Evolutionary conservation across 257 asterid species (phyloP), one percentile per base, ranked within the genome.

Genomic region (Plantago elongata): DNA sequence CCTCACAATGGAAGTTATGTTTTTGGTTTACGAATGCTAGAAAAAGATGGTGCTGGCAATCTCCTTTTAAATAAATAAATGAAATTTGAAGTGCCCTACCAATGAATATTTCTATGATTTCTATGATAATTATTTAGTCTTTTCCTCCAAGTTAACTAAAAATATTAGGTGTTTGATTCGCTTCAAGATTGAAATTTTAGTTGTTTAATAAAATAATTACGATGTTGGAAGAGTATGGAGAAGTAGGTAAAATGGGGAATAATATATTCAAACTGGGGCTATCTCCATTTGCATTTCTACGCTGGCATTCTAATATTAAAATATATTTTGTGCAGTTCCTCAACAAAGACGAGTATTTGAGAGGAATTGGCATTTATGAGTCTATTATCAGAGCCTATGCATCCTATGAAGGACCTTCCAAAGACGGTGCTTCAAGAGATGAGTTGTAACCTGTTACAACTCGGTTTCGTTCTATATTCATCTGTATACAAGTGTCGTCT

Each of bases 271-370:
- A 34, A 34, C 40, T 34, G 40, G 5, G 40, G 40, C 27, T 34
- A 34, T 34, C 15, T 51, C 7, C 48, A 57, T 45, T 8, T 18
- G 16, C 44, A 43, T 37, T 14, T 29, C 60, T 11, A 54, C 50
- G 34, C 42, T 57, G 7, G 51, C 63, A 29, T 13, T 54, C 18
- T n/a, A 40, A 44, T 11, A 64, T 12, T 65, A 48, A 49, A 30
- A 43, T 54, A 22, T 22, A 22, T 66, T 54, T 65, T 60, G 67
- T 67, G 87, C 95, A 90, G 96, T 91, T 86, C 72, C 62, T 91
- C 87, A 88, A 84, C 87, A 81, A 84, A 91, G 84, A 88, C 29
- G 96, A 86, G 71, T 91, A 91, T 75, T 72, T 91, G 77, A 79
- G 76, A 75, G 98, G 98, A 67, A 83, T 91, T 27, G 75, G 72